phyloP scores from a whole-genome alignment of 2,329 filamentous ascomycete species.

The Talaromyces sp. region DNA sequence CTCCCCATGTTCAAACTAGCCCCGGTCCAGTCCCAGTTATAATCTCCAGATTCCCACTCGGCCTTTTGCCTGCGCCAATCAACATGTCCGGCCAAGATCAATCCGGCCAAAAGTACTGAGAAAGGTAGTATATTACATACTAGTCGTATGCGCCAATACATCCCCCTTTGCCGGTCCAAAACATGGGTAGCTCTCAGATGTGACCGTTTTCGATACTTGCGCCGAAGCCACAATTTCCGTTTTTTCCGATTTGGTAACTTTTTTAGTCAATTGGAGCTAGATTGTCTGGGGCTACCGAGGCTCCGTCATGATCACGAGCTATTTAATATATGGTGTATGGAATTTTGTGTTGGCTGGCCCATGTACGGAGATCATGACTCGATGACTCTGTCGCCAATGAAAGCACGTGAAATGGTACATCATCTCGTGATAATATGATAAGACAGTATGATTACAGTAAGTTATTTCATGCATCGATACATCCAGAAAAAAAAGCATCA shows the following conservation, averaged over 20 bases:
- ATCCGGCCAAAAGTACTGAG: no score
- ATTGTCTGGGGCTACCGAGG: not conserved
- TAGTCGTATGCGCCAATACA: not conserved
- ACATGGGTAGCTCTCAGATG: not conserved
- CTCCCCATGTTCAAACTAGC: not conserved
- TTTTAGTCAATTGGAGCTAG: no score
- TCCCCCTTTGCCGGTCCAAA: not conserved
- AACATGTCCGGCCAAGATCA: not conserved
- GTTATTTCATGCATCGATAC: not conserved
- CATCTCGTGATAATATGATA: not conserved
- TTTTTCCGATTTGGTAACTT: not conserved
- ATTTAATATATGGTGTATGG: not conserved
- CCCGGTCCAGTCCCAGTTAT: no score
- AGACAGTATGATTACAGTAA: not conserved
- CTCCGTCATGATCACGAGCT: not conserved
- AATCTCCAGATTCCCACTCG: not conserved
- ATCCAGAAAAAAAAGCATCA: constrained; percentile 8
- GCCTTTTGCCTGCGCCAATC: not conserved
- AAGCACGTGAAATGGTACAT: not conserved
- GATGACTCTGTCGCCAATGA: not conserved
- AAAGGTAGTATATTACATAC: not conserved
- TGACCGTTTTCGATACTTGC: not conserved
- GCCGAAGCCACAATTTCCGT: not conserved
- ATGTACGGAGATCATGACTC: not conserved
- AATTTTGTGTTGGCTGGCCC: no score